A percentile compares a stretch with the other conserved stretches of the same genome.
phyloP scores from a whole-genome alignment of 108 stramenopile species.

The Pseudonitzschia multistriata region DNA sequence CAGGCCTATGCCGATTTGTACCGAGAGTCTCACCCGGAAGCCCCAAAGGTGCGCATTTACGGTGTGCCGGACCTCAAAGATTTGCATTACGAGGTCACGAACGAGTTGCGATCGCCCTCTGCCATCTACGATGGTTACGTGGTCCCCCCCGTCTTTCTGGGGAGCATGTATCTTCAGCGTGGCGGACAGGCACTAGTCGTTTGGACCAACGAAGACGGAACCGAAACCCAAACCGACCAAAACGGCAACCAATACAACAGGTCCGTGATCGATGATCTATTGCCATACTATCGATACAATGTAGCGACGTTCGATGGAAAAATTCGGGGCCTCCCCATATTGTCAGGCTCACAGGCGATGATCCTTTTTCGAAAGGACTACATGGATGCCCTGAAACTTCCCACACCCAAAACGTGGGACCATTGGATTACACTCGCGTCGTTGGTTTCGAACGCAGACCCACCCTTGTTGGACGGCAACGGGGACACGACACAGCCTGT shows the following conservation, averaged over 20 bases:
- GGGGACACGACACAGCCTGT: not conserved
- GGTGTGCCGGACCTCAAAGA: slow-evolving; percentile 21
- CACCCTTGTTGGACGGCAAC: not conserved
- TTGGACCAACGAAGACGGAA: not conserved
- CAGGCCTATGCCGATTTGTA: slow-evolving; percentile 21
- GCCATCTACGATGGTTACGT: slow-evolving; percentile 26
- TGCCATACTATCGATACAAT: slow-evolving; percentile 34
- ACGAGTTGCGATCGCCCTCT: slow-evolving; percentile 11
- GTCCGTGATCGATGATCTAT: slow-evolving; percentile 6
- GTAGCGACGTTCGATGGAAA: slow-evolving; percentile 31
- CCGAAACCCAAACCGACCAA: not conserved
- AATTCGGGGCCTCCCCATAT: slow-evolving; percentile 28
- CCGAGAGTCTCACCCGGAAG: slow-evolving; percentile 1
- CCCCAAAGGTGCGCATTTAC: slow-evolving; percentile 12
- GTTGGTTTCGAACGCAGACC: slow-evolving; percentile 18
- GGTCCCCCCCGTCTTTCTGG: slow-evolving; percentile 30
- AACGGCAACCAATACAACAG: not conserved
- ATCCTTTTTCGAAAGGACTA: slow-evolving; percentile 47
- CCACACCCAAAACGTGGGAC: slow-evolving; percentile 41
- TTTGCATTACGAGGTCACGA: slow-evolving; percentile 16
- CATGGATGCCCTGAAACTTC: slow-evolving; percentile 27
- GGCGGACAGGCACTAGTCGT: slow-evolving; percentile 5
- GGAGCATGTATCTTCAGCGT: slow-evolving; percentile 6
- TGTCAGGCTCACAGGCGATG: slow-evolving; percentile 29
- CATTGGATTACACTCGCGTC: slow-evolving; percentile 37